Evolutionary conservation across 768 basidiomycete species (phyloP).

Genomic region (Termitomyces sp.): DNA sequence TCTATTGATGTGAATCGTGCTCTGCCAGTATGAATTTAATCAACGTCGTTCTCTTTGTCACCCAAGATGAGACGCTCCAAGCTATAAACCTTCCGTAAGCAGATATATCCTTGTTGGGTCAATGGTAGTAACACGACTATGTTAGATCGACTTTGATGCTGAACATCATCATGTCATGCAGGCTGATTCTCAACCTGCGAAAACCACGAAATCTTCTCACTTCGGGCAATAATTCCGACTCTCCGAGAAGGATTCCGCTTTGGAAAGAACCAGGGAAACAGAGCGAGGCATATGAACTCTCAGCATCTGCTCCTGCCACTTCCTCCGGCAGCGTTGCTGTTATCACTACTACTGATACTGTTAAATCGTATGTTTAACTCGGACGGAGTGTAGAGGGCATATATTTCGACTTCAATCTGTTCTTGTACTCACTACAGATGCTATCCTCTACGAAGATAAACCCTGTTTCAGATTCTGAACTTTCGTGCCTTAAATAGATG

Average conservation of each 20-base stretch:
- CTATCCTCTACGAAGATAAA: too few relatives aligned
- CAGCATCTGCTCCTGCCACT: not conserved
- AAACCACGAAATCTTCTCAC: conserved; percentile 3
- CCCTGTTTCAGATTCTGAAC: too few relatives aligned
- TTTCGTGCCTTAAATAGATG: too few relatives aligned
- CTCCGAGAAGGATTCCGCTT: not conserved
- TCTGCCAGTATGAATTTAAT: conserved; percentile 15
- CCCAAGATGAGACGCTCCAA: conserved; percentile 9
- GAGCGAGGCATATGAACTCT: not conserved
- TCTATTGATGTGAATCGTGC: not conserved
- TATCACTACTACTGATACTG: not conserved
- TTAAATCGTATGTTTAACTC: not conserved
- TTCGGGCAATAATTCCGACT: not conserved
- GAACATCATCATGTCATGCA: conserved; percentile 21
- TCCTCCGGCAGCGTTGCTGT: not conserved
- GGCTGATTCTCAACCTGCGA: conserved; percentile 21
- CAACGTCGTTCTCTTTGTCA: conserved; percentile 20
- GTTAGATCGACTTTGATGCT: conserved; percentile 19
- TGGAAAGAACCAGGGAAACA: conserved; percentile 4
- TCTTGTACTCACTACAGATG: too few relatives aligned
- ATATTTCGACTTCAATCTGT: too few relatives aligned
- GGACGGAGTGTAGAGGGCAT: not conserved
- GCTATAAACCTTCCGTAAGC: conserved; percentile 21
- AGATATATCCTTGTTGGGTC: not conserved
- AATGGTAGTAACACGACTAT: not conserved